Evolutionary conservation across 805 yeast genomes (phyloP), one percentile per base, ranked within the genome.

Genomic region (Ascoidea asiatica): DNA sequence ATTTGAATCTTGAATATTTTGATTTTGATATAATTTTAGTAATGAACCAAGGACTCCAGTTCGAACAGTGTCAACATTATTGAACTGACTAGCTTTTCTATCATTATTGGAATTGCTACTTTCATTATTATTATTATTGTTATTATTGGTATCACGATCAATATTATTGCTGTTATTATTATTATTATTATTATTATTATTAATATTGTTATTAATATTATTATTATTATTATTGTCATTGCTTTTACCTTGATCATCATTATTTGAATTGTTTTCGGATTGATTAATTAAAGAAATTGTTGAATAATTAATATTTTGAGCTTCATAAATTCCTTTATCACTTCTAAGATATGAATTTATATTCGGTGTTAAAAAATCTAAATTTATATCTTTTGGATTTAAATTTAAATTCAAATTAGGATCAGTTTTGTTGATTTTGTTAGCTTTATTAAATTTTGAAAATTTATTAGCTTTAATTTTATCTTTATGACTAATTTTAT

Each of bases 41-140:
- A 88, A 67, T 1, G 89, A 77, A 0, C 95, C 84, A 22, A 87
- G 67, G 15, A 88, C 90, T 60, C 96, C 95, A 22, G 87, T 87
- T 52, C 81, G 81, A 13, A 85, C 88, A n/a, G n/a, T n/a, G n/a
- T n/a, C n/a, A n/a, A n/a, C n/a, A n/a, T n/a, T n/a, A n/a, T n/a
- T n/a, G n/a, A n/a, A n/a, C 35, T 29, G 35, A 29, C 35, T 29
- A 7, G 33, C 6, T 7, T 11, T 23, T 23, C 11, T 7, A 23
- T 11, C 11, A 11, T 8, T 11, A 29, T 15, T 29, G 8, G 35
- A 29, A 29, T 11, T 11, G 15, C 15, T 15, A 3, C 35, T 29
- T 11, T 29, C 35, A 29, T 29, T 29, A 29, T 29, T 15, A 3
- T 29, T 29, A 29, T 29, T 15, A 29, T 29, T 29, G 15, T 29